These are phyloP conservation scores for Wickerhamiella kurtzmanii DNA, from an alignment of 805 yeast species.

Conservation along the genomic window DNA sequence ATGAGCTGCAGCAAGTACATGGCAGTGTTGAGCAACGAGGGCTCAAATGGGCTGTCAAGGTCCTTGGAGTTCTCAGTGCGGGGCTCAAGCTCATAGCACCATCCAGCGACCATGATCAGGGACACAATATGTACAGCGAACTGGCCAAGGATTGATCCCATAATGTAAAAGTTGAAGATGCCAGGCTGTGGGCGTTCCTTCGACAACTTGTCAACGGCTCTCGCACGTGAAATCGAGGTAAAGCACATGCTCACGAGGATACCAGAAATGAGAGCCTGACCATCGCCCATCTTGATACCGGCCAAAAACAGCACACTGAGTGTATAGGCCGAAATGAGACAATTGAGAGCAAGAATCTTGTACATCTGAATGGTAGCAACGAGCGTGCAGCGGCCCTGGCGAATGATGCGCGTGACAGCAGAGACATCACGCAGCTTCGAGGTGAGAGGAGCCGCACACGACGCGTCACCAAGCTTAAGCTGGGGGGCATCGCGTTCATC, in stretches of 20 bases:
- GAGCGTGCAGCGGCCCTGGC: conserved; percentile 97
- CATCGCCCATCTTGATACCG: conserved; percentile 96
- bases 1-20: conserved; percentile 88
- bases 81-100: conserved; percentile 81
- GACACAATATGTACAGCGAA: conserved; percentile 84
- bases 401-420: conserved; percentile 81
- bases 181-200: conserved; percentile 96
- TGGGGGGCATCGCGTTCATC: conserved; percentile 79
- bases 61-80: conserved; percentile 68
- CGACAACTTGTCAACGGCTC: conserved; percentile 75
- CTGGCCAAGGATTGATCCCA: conserved; percentile 96
- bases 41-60: conserved; percentile 73
- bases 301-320: conserved; percentile 87
- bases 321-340: conserved; percentile 93
- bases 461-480: conserved; percentile 92
- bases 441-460: conserved; percentile 98
- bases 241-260: conserved; percentile 83
- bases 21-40: conserved; percentile 89
- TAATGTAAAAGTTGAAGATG: conserved; percentile 84
- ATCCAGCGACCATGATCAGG: conserved; percentile 66
- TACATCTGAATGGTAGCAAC: conserved; percentile 98
- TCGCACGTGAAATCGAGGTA: conserved; percentile 87
- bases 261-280: conserved; percentile 96
- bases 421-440: conserved; percentile 85
- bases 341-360: conserved; percentile 90